Evolutionary conservation across 2,329 filamentous ascomycete species (phyloP).

Genomic region (Apiospora hydei): DNA sequence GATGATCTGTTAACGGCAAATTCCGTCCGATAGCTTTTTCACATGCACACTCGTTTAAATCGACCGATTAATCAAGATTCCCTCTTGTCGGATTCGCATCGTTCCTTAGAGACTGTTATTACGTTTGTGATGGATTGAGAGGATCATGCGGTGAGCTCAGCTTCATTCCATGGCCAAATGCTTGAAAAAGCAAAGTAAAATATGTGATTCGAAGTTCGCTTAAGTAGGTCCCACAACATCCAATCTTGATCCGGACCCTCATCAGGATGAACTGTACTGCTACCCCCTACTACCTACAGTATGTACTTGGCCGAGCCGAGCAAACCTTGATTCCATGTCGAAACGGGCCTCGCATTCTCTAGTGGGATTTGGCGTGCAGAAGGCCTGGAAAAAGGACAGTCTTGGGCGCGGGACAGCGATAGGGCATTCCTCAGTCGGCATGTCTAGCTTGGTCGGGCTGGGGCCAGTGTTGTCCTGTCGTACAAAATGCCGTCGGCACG

Average conservation of each 20-base stretch:
- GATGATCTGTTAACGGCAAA: background rate
- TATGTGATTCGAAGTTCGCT: background rate
- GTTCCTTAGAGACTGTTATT: no score
- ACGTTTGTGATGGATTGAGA: no score
- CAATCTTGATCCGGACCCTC: background rate
- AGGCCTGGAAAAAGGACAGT: background rate
- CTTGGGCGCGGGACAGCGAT: background rate
- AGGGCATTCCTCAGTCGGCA: background rate
- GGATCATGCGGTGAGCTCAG: background rate
- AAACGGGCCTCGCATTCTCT: background rate
- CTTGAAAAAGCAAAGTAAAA: no score
- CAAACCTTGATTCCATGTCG: background rate
- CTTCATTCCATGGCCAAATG: background rate
- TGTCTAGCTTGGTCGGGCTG: background rate
- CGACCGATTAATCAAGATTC: background rate
- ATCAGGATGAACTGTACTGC: background rate
- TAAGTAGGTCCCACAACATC: background rate
- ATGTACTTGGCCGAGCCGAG: no score
- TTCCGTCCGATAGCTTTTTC: background rate
- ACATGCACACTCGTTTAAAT: background rate
- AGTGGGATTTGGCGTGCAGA: background rate
- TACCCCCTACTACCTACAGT: background rate
- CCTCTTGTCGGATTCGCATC: background rate
- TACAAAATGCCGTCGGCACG: background rate
- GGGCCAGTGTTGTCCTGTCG: background rate